phyloP scores from a whole-genome alignment of 2,329 filamentous ascomycete genomes.

The Colletotrichum euphorbiae region DNA sequence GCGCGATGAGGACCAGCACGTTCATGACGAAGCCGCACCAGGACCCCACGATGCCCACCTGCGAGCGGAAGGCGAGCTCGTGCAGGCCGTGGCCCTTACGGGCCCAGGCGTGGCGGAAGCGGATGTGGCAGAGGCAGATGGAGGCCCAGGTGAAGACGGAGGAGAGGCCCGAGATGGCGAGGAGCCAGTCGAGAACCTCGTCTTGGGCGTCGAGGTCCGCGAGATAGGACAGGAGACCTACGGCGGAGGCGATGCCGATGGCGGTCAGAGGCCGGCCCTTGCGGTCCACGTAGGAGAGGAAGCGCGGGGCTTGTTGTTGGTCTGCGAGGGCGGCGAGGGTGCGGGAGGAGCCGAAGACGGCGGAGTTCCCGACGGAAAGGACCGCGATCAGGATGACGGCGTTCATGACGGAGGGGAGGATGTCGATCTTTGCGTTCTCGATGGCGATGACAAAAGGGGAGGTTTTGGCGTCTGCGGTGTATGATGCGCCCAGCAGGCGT shows the following conservation, averaged over 20 bases:
- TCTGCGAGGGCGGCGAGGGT: constrained; percentile 92
- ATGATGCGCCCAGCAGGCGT: constrained; percentile 68
- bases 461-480: constrained; percentile 69
- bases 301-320: constrained; percentile 82
- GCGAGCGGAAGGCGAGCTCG: constrained; percentile 84
- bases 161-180: constrained; percentile 76
- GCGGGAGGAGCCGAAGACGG: constrained; percentile 90
- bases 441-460: constrained; percentile 97
- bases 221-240: constrained; percentile 84
- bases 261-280: constrained; percentile 82
- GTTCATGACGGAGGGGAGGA: constrained; percentile 91
- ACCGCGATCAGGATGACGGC: constrained; percentile 93
- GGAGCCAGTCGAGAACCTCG: constrained; percentile 80
- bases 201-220: constrained; percentile 70
- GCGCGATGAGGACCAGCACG: constrained; percentile 78
- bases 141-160: constrained; percentile 84
- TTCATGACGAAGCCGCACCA: constrained; percentile 85
- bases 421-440: constrained; percentile 81
- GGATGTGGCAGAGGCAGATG: constrained; percentile 91
- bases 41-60: constrained; percentile 82
- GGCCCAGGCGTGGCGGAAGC: constrained; percentile 86
- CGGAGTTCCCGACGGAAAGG: constrained; percentile 90
- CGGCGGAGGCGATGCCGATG: constrained; percentile 72
- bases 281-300: constrained; percentile 85
- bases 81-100: constrained; percentile 74